Evolutionary conservation across 371 early-diverging fungal genomes (phyloP).

Genomic region (Mucor circinelloides): DNA sequence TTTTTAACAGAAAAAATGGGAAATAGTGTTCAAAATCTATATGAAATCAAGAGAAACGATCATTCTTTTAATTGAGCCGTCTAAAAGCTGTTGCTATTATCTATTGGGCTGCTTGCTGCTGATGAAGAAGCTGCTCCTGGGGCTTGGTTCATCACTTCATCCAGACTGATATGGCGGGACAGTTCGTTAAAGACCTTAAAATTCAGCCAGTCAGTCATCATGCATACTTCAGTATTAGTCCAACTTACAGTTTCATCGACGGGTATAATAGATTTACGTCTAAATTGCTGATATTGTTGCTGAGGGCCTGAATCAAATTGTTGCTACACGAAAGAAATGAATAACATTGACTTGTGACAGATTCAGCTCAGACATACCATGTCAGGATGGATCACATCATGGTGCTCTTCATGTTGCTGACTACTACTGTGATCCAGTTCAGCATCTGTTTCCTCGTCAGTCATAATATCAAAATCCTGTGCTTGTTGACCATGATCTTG

Average conservation of each 20-base stretch:
- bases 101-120: slow-evolving; percentile 25
- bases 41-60: not conserved
- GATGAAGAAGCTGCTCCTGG: slow-evolving; percentile 37
- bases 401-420: slow-evolving; percentile 25
- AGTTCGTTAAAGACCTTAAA: slow-evolving; percentile 73
- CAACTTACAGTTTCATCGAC: slow-evolving; percentile 48
- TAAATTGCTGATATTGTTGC: slow-evolving; percentile 72
- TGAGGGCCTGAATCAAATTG: slow-evolving; percentile 66
- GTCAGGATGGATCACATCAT: slow-evolving; percentile 47
- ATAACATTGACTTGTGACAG: not conserved
- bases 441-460: slow-evolving; percentile 30
- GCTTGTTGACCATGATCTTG: slow-evolving; percentile 17
- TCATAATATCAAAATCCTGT: slow-evolving; percentile 33
- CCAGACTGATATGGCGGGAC: slow-evolving; percentile 82
- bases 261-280: slow-evolving; percentile 91
- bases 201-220: not conserved
- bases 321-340: slow-evolving; percentile 40
- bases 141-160: slow-evolving; percentile 72
- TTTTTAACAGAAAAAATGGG: not conserved
- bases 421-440: slow-evolving; percentile 24
- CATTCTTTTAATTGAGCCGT: not conserved
- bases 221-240: not conserved
- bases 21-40: not conserved
- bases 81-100: slow-evolving; percentile 3
- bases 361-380: slow-evolving; percentile 31